Conservation (phyloP, 345 rosid genomes). For the Noccaea caerulescens region DNA sequence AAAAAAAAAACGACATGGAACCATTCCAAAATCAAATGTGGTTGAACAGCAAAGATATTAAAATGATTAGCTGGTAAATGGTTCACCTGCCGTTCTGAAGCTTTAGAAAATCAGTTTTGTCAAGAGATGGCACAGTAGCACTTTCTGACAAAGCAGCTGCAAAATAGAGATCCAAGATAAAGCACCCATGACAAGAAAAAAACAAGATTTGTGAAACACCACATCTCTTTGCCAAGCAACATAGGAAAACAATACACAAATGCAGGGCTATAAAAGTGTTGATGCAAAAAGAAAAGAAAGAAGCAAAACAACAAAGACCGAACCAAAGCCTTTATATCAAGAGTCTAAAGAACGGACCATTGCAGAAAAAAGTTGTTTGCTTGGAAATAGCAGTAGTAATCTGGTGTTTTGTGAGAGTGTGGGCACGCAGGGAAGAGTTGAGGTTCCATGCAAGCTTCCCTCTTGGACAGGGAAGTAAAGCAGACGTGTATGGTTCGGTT, state of each 20-base stretch:
- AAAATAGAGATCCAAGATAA: conserved; percentile 36
- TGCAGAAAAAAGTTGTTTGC: conserved; percentile 66
- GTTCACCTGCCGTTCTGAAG: conserved; percentile 97
- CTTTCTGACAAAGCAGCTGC: conserved; percentile 66
- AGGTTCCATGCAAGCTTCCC: conserved; percentile 82
- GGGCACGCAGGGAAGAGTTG: conserved; percentile 71
- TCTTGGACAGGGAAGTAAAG: conserved; percentile 66
- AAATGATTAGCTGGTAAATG: conserved; percentile 4
- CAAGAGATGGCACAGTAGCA: conserved; percentile 60
- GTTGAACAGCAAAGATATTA: too few species aligned
- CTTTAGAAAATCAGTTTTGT: conserved; percentile 71
- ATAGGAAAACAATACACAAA: conserved; percentile 10
- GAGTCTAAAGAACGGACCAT: conserved; percentile 90
- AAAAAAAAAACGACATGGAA: neutral
- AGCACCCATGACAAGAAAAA: conserved; percentile 9
- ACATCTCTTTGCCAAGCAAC: conserved; percentile 25
- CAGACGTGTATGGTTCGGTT: conserved; percentile 55
- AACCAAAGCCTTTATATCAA: conserved; percentile 56
- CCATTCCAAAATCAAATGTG: conserved; percentile 2
- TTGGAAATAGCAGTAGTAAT: conserved; percentile 65
- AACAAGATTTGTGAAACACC: neutral
- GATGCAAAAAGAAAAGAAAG: neutral
- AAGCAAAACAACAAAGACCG: conserved; percentile 27
- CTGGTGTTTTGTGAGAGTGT: conserved; percentile 56
- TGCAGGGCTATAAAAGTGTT: conserved; percentile 7